Conservation (phyloP, 2,329 filamentous ascomycete species). For the Aspergillaceae sp. region DNA sequence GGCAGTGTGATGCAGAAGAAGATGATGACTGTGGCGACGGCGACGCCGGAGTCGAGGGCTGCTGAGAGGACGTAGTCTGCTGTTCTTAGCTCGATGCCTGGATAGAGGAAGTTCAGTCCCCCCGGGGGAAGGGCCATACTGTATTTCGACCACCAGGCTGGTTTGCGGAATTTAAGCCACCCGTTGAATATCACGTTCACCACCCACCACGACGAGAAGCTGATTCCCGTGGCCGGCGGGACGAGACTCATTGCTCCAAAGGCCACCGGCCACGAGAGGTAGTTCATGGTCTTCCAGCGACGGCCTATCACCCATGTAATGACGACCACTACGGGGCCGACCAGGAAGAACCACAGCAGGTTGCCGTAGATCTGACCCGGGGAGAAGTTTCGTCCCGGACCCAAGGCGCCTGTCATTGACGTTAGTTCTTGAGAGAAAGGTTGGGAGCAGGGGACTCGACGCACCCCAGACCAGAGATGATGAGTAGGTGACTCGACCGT, state of each 20-base stretch:
- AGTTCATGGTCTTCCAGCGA: slow-evolving; percentile 53
- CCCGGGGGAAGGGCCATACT: slow-evolving; percentile 18
- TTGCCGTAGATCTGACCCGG: slow-evolving; percentile 53
- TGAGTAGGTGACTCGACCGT: slow-evolving; percentile 55
- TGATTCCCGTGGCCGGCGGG: slow-evolving; percentile 61
- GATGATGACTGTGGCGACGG: slow-evolving; percentile 36
- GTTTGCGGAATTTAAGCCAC: slow-evolving; percentile 33
- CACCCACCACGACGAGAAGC: slow-evolving; percentile 59
- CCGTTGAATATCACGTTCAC: slow-evolving; percentile 42
- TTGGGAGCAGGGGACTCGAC: not conserved
- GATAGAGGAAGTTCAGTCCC: no score
- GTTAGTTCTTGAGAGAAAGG: not conserved
- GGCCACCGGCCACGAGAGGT: slow-evolving; percentile 59
- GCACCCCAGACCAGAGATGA: slow-evolving; percentile 62
- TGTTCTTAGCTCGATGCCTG: slow-evolving; percentile 3
- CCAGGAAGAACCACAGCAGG: slow-evolving; percentile 63
- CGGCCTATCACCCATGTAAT: slow-evolving; percentile 53
- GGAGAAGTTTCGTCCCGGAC: slow-evolving; percentile 59
- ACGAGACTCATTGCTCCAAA: slow-evolving; percentile 57
- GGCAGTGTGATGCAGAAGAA: slow-evolving; percentile 39
- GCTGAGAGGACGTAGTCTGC: slow-evolving; percentile 37
- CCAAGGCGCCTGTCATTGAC: slow-evolving; percentile 45
- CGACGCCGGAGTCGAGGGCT: slow-evolving; percentile 36
- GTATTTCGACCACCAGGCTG: slow-evolving; percentile 44
- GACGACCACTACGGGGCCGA: slow-evolving; percentile 55